A percentile compares a stretch with the other conserved stretches of the same genome.
Conservation (phyloP, 2,329 filamentous ascomycete species). For the Apiospora marii region DNA sequence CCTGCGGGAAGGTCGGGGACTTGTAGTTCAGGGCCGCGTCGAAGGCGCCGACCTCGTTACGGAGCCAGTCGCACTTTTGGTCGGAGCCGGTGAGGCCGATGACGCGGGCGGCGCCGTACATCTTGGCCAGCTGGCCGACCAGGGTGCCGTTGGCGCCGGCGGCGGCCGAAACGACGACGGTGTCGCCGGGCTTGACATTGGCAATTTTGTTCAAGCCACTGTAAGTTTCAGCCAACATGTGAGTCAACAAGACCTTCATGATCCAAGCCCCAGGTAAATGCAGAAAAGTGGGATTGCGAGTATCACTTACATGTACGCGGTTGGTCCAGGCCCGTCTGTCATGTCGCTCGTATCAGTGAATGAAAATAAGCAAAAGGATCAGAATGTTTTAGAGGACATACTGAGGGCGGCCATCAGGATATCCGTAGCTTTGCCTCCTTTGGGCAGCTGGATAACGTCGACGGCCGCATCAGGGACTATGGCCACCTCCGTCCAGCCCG, state of each 20-base stretch:
- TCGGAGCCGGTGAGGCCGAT: slow-evolving; percentile 61
- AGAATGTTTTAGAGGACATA: neutral
- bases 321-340: neutral
- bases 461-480: slow-evolving; percentile 55
- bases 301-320: neutral
- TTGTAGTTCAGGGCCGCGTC: slow-evolving; percentile 63
- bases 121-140: slow-evolving; percentile 58
- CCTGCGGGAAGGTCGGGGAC: slow-evolving; percentile 49
- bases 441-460: slow-evolving; percentile 36
- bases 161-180: slow-evolving; percentile 43
- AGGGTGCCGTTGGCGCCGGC: slow-evolving; percentile 54
- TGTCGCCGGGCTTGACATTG: slow-evolving; percentile 4
- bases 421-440: slow-evolving; percentile 53
- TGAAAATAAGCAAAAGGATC: neutral
- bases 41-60: slow-evolving; percentile 49
- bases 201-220: slow-evolving; percentile 21
- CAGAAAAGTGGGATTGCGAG: neutral
- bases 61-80: slow-evolving; percentile 58
- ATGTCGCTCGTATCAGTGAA: neutral
- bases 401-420: slow-evolving; percentile 43
- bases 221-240: neutral
- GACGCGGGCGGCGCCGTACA: slow-evolving; percentile 52
- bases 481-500: slow-evolving; percentile 66
- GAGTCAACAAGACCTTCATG: neutral
- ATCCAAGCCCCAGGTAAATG: neutral